A percentile compares a stretch with the other conserved stretches of the same genome.
These are phyloP conservation scores for Eragrostis tef DNA, from an alignment of 202 grass and related monocot genomes.

Conservation along the genomic window DNA sequence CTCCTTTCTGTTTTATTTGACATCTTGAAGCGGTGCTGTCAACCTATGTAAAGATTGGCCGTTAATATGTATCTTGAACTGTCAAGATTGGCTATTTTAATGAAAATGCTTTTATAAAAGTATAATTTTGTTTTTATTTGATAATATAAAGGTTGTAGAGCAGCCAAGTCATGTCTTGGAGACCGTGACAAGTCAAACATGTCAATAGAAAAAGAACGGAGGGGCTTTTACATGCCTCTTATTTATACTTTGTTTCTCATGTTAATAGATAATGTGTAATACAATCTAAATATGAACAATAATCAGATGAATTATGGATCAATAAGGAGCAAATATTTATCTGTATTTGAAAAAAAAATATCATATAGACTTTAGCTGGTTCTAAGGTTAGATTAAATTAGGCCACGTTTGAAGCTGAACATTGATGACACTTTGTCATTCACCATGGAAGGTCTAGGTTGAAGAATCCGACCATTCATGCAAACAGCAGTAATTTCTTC, in stretches of 20 bases:
- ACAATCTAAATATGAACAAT: not conserved
- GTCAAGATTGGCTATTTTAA: not conserved
- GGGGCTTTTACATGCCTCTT: no score
- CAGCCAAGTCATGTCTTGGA: not conserved
- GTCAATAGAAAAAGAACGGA: not conserved
- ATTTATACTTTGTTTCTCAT: constrained; percentile 5
- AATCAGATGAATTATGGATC: not conserved
- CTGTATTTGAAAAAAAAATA: not conserved
- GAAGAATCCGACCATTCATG: not conserved
- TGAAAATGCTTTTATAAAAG: not conserved
- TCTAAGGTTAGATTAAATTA: constrained; percentile 9
- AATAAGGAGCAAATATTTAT: not conserved
- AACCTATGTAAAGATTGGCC: not conserved
- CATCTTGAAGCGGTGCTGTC: not conserved
- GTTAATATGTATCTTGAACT: not conserved
- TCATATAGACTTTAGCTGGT: constrained; percentile 3
- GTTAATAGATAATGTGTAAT: not conserved
- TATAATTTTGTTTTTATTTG: not conserved
- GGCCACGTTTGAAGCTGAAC: constrained; percentile 10
- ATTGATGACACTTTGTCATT: not conserved
- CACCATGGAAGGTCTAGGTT: not conserved
- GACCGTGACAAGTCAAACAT: not conserved
- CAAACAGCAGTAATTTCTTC: not conserved
- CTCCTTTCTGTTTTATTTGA: not conserved
- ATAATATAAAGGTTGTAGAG: not conserved